Evolutionary conservation across 169 alveolate genomes (phyloP).

Genomic region (Plasmodium fragile): DNA sequence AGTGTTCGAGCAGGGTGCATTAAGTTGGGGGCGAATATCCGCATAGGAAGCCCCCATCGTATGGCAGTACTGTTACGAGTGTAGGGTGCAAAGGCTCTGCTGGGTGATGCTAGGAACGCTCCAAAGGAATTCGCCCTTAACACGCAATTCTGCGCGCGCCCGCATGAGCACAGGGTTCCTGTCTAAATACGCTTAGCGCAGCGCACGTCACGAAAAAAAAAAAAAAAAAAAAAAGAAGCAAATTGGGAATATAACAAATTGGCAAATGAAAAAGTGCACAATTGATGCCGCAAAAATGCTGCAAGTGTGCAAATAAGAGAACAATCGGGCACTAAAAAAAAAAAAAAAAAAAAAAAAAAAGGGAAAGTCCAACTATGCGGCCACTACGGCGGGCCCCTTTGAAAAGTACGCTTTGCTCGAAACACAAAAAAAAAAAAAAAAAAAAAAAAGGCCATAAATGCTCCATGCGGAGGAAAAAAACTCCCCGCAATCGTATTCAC

Average conservation of each 20-base stretch:
- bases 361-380: background rate
- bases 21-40: background rate
- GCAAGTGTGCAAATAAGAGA: background rate
- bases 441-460: background rate
- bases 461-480: background rate
- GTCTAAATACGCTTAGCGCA: background rate
- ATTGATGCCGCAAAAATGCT: background rate
- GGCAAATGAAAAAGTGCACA: background rate
- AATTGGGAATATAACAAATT: background rate
- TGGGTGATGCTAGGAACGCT: background rate
- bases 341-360: background rate
- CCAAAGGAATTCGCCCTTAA: background rate
- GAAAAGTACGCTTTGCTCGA: slow-evolving; percentile 27
- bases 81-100: background rate
- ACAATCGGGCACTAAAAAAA: background rate
- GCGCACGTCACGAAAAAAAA: background rate
- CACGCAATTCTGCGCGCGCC: background rate
- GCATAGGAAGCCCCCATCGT: background rate
- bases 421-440: too few relatives aligned
- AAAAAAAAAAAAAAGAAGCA: background rate
- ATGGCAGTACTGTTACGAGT: background rate
- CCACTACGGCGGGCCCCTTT: background rate
- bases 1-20: background rate
- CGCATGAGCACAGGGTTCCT: background rate
- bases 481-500: background rate